Evolutionary conservation across 306 rosid genomes (phyloP).

Genomic region (Purshia tridentata): DNA sequence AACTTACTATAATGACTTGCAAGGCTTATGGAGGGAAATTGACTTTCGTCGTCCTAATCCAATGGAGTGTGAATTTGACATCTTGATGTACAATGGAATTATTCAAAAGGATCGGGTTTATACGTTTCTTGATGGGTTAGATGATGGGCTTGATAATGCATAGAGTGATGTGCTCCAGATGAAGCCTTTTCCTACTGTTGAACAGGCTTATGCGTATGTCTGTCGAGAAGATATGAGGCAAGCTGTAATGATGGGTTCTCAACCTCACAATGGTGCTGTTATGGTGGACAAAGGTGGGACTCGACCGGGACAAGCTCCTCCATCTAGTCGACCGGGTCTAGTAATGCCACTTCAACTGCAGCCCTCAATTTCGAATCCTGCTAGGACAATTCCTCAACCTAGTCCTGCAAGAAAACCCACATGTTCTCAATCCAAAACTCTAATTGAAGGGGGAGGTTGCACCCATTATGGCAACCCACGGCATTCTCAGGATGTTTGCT

Average conservation of each 20-base stretch:
- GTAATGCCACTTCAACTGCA: no score
- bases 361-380: no score
- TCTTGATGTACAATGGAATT: neutral
- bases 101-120: slow-evolving; percentile 8
- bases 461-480: slow-evolving; percentile 9
- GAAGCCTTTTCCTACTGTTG: neutral
- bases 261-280: neutral
- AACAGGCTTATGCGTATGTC: slow-evolving; percentile 15
- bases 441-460: neutral
- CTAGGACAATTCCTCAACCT: no score
- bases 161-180: neutral
- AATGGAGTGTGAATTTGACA: neutral
- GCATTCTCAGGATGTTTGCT: neutral
- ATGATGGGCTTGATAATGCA: neutral
- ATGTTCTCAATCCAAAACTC: neutral
- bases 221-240: neutral
- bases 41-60: slow-evolving; percentile 6
- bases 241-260: neutral
- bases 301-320: neutral
- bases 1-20: slow-evolving; percentile 11
- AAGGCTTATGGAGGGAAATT: slow-evolving; percentile 17
- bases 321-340: no score
- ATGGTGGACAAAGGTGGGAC: neutral
- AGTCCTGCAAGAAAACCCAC: no score
- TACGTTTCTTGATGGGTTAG: neutral